These are phyloP conservation scores for Populus hybrid DNA, from an alignment of 441 rosid species.

Conservation along the genomic window DNA sequence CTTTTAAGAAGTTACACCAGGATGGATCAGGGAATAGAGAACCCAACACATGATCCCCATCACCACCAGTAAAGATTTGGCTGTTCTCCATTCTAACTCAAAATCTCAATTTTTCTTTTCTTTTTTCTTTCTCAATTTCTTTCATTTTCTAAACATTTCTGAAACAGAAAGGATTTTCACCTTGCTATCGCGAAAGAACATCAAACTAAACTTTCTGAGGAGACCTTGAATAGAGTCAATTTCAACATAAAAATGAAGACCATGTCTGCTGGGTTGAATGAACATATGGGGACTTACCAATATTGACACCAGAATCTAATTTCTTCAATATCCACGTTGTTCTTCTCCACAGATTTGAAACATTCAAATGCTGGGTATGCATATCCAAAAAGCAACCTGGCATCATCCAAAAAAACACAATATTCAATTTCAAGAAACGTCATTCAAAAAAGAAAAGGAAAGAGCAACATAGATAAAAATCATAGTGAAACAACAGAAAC, in stretches of 20 bases:
- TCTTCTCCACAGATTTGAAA: slow-evolving; percentile 70
- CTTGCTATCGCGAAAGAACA: neutral
- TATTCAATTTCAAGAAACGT: neutral
- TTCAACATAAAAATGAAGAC: neutral
- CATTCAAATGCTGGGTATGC: slow-evolving; percentile 84
- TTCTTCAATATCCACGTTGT: slow-evolving; percentile 52
- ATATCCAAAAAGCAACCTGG: slow-evolving; percentile 72
- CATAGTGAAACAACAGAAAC: neutral
- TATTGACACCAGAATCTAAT: slow-evolving; percentile 86
- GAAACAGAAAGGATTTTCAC: neutral
- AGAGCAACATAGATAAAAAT: neutral
- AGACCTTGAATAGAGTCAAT: neutral
- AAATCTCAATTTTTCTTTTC: neutral
- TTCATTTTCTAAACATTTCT: neutral
- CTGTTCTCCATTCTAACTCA: neutral
- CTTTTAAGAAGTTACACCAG: neutral
- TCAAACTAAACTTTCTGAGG: neutral
- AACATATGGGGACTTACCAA: slow-evolving; percentile 41
- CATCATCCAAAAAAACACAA: neutral
- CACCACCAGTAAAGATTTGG: too few species aligned
- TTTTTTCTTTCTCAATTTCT: too few species aligned
- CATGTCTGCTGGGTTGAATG: neutral
- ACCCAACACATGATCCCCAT: neutral
- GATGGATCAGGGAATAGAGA: neutral
- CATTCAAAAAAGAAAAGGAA: neutral